phyloP scores from a whole-genome alignment of 1,284 basidiomycete species.

The Veloboletus limbatus region DNA sequence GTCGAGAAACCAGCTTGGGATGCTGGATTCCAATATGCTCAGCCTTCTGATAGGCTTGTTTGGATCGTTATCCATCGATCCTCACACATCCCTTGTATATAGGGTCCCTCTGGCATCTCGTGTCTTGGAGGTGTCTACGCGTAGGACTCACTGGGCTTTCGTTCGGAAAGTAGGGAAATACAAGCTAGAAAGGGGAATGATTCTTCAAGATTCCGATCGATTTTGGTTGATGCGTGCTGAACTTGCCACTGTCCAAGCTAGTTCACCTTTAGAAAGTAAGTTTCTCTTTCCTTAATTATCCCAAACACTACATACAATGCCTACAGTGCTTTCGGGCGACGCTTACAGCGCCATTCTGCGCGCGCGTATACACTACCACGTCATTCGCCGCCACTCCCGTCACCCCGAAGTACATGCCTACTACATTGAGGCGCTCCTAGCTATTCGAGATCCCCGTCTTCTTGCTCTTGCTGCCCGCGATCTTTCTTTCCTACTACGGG shows the following conservation, averaged over 20 bases:
- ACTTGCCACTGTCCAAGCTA: slow-evolving; percentile 20
- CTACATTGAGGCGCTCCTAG: slow-evolving; percentile 28
- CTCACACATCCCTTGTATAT: slow-evolving; percentile 18
- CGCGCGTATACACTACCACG: slow-evolving; percentile 24
- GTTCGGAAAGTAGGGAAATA: slow-evolving; percentile 29
- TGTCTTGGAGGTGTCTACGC: slow-evolving; percentile 13
- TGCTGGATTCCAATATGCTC: slow-evolving; percentile 33
- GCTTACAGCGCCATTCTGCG: slow-evolving; percentile 12
- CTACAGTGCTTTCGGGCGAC: slow-evolving; percentile 15
- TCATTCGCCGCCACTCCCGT: slow-evolving; percentile 27
- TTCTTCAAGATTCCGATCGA: slow-evolving; percentile 35
- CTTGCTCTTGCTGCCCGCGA: slow-evolving; percentile 20
- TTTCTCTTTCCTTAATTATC: neutral
- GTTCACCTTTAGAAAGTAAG: slow-evolving; percentile 15
- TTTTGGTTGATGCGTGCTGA: slow-evolving; percentile 44
- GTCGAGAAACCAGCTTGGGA: slow-evolving; percentile 24
- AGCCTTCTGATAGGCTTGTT: slow-evolving; percentile 42
- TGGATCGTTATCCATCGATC: slow-evolving; percentile 41
- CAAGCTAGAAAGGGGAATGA: slow-evolving; percentile 28
- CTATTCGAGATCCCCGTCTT: slow-evolving; percentile 16
- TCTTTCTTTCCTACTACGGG: slow-evolving; percentile 22
- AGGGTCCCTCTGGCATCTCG: slow-evolving; percentile 25
- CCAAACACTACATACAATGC: slow-evolving; percentile 10
- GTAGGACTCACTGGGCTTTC: slow-evolving; percentile 38
- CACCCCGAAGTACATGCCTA: slow-evolving; percentile 26